Evolutionary conservation across 331 rosid species (phyloP).

Genomic region (Prunus yedoensis): DNA sequence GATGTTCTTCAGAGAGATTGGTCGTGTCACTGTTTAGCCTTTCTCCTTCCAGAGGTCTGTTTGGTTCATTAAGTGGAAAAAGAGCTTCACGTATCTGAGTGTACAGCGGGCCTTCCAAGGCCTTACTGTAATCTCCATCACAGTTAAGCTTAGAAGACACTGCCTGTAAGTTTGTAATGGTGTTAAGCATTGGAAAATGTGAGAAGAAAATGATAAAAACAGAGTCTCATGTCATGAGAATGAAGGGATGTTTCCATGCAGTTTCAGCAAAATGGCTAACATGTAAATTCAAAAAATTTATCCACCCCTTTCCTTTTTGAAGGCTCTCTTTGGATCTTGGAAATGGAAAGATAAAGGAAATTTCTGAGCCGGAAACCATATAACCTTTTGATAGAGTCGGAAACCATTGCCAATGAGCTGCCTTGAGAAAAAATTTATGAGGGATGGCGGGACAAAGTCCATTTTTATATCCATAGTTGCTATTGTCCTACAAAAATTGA

Average conservation of each 20-base stretch:
- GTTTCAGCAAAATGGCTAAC: background rate
- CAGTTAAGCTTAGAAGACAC: slow-evolving; percentile 59
- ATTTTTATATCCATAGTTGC: slow-evolving; percentile 88
- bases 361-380: background rate
- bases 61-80: slow-evolving; percentile 27
- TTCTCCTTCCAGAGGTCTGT: slow-evolving; percentile 27
- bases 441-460: slow-evolving; percentile 81
- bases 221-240: background rate
- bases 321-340: background rate
- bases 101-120: slow-evolving; percentile 62
- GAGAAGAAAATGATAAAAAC: slow-evolving; percentile 10
- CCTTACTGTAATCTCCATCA: slow-evolving; percentile 55
- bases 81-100: slow-evolving; percentile 58
- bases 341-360: background rate
- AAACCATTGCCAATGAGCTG: slow-evolving; percentile 92
- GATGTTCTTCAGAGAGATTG: slow-evolving; percentile 32
- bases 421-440: slow-evolving; percentile 86
- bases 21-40: slow-evolving; percentile 18
- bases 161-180: slow-evolving; percentile 42
- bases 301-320: background rate
- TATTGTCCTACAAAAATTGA: slow-evolving; percentile 65
- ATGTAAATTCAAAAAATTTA: background rate
- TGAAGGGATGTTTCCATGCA: slow-evolving; percentile 8
- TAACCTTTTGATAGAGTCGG: slow-evolving; percentile 88
- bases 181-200: slow-evolving; percentile 14